phyloP scores from a whole-genome alignment of 805 yeast species.

The Nakazawaea sp. region DNA sequence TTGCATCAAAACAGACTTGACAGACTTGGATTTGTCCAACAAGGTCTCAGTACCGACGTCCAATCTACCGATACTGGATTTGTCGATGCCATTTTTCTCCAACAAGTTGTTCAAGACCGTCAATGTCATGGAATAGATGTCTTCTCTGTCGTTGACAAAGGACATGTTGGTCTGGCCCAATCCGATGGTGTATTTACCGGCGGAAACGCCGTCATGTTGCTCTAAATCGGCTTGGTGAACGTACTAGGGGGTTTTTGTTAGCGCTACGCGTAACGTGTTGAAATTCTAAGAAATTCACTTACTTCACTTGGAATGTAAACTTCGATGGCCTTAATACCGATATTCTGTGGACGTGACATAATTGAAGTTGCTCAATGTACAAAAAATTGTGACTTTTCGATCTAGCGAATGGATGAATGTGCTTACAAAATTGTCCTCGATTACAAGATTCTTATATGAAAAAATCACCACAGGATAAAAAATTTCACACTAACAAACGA shows the following conservation, averaged over 20 bases:
- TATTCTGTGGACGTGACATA: slow-evolving; percentile 59
- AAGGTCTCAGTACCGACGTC: slow-evolving; percentile 99
- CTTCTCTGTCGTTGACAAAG: slow-evolving; percentile 95
- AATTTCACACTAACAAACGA: too few species aligned
- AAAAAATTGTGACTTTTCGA: too few species aligned
- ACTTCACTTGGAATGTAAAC: slow-evolving; percentile 79
- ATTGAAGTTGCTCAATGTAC: background rate
- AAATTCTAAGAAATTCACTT: slow-evolving; percentile 16
- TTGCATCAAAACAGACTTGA: slow-evolving; percentile 93
- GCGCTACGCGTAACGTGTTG: background rate
- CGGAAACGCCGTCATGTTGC: slow-evolving; percentile 73
- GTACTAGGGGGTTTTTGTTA: slow-evolving; percentile 25
- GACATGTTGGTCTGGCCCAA: slow-evolving; percentile 98
- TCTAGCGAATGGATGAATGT: too few species aligned
- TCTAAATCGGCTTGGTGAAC: slow-evolving; percentile 90
- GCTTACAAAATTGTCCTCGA: too few species aligned
- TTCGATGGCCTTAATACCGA: slow-evolving; percentile 97
- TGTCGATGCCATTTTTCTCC: slow-evolving; percentile 77
- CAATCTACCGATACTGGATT: slow-evolving; percentile 78
- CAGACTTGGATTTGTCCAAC: slow-evolving; percentile 93
- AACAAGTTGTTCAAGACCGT: slow-evolving; percentile 79
- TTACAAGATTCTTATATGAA: too few species aligned
- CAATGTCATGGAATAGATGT: slow-evolving; percentile 87
- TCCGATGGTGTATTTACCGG: slow-evolving; percentile 97
- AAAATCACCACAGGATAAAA: too few species aligned